Evolutionary conservation across 129 eudicot species (phyloP), one percentile per base, ranked within the genome.

Genomic region (Scalesia atractyloides): DNA sequence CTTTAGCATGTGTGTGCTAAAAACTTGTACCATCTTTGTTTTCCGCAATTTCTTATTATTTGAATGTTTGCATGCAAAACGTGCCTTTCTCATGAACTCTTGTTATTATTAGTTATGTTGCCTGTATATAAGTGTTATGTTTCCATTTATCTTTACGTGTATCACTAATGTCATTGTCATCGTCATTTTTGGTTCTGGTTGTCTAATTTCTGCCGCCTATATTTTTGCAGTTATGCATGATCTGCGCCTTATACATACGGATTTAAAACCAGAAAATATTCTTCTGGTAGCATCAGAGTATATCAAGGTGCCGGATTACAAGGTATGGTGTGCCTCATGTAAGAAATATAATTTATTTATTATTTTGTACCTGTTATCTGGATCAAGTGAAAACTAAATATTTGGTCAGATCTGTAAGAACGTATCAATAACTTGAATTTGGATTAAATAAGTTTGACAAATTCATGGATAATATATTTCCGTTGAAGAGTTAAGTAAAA

Each of bases 1-100:
- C 95, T 91, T 92, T 91, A 61, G 97, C 97, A 91, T 91, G 97
- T 91, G 86, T 82, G 97, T 87, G 83, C 68, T 30, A 80, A 78
- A 60, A 73, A 74, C 89, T 80, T 78, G 77, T 72, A 56, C 75
- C 86, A 87, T 69, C 77, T 66, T 79, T 54, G 69, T 41, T 70
- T 36, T 67, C 8, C 51, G 36, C 11, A 47, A 13, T 59, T 73
- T 36, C 7, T 18, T 61, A 50, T 12, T 61, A 30, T 69, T 22
- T 73, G 34, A 30, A 30, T 30, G 37, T 44, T 50, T 49, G 24
- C 18, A 47, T 30, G 72, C 70, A 26, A 53, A 10, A 17, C 9
- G 9, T 65, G 33, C 48, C 18, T 60, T 7, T 10, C 2, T 72
- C 48, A 30, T 63, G 41, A 36, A 58, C 24, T 73, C 33, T 22